Evolutionary conservation across 768 basidiomycete species (phyloP), one percentile per base, ranked within the genome.

Genomic region (Multifurca ochricompacta): DNA sequence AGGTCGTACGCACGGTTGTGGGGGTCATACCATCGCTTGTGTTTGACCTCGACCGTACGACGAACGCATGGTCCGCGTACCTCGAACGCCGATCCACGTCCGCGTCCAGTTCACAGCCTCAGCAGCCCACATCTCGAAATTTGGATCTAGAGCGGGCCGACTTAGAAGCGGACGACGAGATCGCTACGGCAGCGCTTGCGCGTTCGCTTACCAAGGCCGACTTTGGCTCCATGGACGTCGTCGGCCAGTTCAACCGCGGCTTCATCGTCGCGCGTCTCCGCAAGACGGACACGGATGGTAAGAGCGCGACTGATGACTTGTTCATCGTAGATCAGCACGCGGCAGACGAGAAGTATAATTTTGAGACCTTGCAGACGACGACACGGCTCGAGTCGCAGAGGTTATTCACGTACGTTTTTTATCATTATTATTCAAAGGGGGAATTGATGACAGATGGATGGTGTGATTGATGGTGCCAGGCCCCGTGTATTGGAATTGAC

Each of bases 301-400:
- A 41, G 8, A 57, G 19, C 11, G 37, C 42, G 25, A 55, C 35
- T 70, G 94, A 98, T 65, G 95, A 99, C 63, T 72, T 99, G 37
- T 98, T 97, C 70, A 92, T 99, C 58, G 79, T 98, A 16, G 95
- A 98, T 63, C 95, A 98, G 66, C 95, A 98, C 68, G 95, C 95
- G 4, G 85, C 91, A 5, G 96, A 99, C 68, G 96, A 98, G 70
- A 98, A 98, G 72, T 97, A 90, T 70, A 98, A 98, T 66, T 98
- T 98, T 65, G 96, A 98, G 74, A 87, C 80, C 1, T 70, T 98
- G 53, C 95, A 98, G 68, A 76, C 80, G 60, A 91, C 83, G n/a
- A 97, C 94, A 10, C 78, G 77, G 48, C 93, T 99, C 53, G 79
- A 88, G 61, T 89, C 87, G 2, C 95, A 98, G 63, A 81, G 73